Percentiles rank a stretch among this genome's conserved stretches.
Evolutionary conservation across 2,329 filamentous ascomycete genomes (phyloP).

Genomic region (Pestalotiopsis sp.): DNA sequence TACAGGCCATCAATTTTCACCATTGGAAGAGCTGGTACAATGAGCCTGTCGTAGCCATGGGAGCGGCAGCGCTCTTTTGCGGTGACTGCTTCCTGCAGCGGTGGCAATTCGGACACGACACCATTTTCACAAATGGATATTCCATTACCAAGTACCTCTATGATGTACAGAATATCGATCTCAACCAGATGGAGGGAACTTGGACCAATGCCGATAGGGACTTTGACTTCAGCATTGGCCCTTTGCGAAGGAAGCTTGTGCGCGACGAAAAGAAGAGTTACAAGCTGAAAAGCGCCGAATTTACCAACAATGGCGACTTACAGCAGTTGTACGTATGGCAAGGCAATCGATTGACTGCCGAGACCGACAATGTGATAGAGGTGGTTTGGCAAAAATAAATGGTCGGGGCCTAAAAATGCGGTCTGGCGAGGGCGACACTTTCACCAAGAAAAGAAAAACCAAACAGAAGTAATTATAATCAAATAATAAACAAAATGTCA

Average conservation of each 20-base stretch:
- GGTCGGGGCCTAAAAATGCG: neutral
- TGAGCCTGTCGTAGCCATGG: slow-evolving; percentile 52
- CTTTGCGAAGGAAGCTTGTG: slow-evolving; percentile 43
- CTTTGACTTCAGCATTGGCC: slow-evolving; percentile 58
- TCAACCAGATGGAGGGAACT: slow-evolving; percentile 55
- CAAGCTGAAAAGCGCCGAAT: slow-evolving; percentile 46
- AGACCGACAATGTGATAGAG: slow-evolving; percentile 52
- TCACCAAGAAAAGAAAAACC: neutral
- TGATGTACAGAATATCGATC: slow-evolving; percentile 41
- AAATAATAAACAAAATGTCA: no score
- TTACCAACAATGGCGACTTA: slow-evolving; percentile 43
- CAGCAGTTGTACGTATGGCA: slow-evolving; percentile 59
- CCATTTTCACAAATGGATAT: slow-evolving; percentile 61
- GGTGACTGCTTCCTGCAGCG: slow-evolving; percentile 63
- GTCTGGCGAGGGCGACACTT: neutral
- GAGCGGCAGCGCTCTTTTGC: slow-evolving; percentile 52
- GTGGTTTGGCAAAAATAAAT: slow-evolving; percentile 47
- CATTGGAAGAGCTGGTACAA: slow-evolving; percentile 67
- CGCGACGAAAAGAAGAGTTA: slow-evolving; percentile 55
- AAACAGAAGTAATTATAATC: no score
- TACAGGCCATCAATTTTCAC: slow-evolving; percentile 59
- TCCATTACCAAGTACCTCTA: slow-evolving; percentile 54
- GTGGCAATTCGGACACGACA: slow-evolving; percentile 51
- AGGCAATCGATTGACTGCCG: slow-evolving; percentile 39
- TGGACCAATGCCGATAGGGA: slow-evolving; percentile 50